Percentiles rank a stretch among this genome's conserved stretches.
Conservation (phyloP, 768 basidiomycete species). For the Mycena epipterygia region DNA sequence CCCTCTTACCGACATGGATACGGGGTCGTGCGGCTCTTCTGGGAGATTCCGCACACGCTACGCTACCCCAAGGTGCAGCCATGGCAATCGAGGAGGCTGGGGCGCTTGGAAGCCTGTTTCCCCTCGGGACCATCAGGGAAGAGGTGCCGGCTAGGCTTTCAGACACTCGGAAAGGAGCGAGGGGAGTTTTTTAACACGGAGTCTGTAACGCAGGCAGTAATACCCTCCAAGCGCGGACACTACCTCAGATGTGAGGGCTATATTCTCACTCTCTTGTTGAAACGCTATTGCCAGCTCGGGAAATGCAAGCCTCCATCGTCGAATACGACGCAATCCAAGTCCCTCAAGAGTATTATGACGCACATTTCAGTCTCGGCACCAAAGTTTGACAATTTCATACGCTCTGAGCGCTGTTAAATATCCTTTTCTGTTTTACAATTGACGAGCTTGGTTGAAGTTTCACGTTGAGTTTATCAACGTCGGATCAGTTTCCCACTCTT, state of each 20-base stretch:
- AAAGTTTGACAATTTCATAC: no score
- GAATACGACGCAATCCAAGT: constrained; percentile 17
- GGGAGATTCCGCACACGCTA: constrained; percentile 40
- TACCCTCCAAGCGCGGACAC: constrained; percentile 18
- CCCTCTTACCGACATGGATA: constrained; percentile 31
- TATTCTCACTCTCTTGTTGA: neutral
- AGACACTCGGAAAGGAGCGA: constrained; percentile 25
- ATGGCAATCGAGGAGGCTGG: constrained; percentile 43
- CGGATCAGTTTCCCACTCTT: no score
- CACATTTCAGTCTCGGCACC: neutral
- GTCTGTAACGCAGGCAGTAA: constrained; percentile 15
- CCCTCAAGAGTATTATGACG: constrained; percentile 18
- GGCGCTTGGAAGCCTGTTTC: constrained; percentile 21
- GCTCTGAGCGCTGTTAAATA: no score
- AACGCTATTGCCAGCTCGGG: constrained; percentile 1
- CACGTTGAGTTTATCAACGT: no score
- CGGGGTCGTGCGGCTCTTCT: constrained; percentile 17
- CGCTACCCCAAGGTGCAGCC: constrained; percentile 42
- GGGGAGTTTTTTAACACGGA: constrained; percentile 28
- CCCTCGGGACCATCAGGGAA: constrained; percentile 9
- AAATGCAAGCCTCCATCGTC: constrained; percentile 10
- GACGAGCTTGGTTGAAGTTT: no score
- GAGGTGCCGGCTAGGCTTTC: constrained; percentile 22
- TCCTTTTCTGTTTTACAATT: no score
- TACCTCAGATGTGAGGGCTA: constrained; percentile 17